Evolutionary conservation across 345 rosid genomes (phyloP).

Genomic region (Aurinia saxatilis): DNA sequence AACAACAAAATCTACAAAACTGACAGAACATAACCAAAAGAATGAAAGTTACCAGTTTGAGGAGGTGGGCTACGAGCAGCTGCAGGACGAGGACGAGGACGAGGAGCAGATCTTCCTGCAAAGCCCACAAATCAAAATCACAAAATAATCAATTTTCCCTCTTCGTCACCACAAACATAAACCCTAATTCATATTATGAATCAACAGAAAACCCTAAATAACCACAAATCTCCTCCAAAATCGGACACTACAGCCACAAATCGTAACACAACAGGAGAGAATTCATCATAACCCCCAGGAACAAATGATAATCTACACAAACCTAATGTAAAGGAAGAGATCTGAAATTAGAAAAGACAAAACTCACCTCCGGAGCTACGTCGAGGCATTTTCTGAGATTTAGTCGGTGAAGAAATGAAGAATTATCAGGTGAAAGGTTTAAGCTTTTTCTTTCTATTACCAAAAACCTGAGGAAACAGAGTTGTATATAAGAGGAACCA

Average conservation of each 20-base stretch:
- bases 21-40: not conserved
- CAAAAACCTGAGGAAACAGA: not conserved
- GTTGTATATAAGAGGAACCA: not conserved
- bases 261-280: not conserved
- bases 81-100: constrained; percentile 21
- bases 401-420: not conserved
- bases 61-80: constrained; percentile 17
- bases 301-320: not conserved
- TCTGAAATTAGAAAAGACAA: not conserved
- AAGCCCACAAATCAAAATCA: not conserved
- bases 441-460: not conserved
- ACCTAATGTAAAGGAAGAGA: not conserved
- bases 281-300: not conserved
- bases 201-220: not conserved
- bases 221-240: not conserved
- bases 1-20: not conserved
- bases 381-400: constrained; percentile 16
- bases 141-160: not conserved
- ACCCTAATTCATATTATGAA: not conserved
- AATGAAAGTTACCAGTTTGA: constrained; percentile 12
- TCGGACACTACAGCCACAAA: not conserved
- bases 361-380: constrained; percentile 17
- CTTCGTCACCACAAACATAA: not conserved
- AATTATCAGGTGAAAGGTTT: not conserved
- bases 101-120: constrained; percentile 22